Percentiles rank a stretch among this genome's conserved stretches.
Conservation (phyloP, 768 basidiomycete species). For the Hysterangium stoloniferum region DNA sequence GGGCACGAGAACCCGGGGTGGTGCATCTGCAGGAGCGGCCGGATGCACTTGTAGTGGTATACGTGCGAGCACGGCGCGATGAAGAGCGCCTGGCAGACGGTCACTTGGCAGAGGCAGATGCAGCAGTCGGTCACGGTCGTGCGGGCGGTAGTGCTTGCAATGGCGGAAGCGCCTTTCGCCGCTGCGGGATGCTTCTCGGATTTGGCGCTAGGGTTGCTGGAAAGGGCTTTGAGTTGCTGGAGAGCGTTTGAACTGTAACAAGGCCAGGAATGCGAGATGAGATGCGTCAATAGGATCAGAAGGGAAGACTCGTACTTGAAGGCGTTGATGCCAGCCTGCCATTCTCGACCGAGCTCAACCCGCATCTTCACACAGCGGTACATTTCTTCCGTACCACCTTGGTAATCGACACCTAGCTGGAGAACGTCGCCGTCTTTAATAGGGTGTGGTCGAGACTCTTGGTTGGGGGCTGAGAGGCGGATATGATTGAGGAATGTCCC, state of each 20-base stretch:
- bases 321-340: conserved; percentile 81
- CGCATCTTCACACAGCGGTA: conserved; percentile 97
- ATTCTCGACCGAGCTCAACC: conserved; percentile 83
- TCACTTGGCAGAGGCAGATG: conserved; percentile 71
- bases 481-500: conserved; percentile 97
- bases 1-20: conserved; percentile 94
- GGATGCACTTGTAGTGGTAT: conserved; percentile 95
- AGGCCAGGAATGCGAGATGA: conserved; percentile 11
- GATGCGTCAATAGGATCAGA: conserved; percentile 5
- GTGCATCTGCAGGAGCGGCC: conserved; percentile 82
- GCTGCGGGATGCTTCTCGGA: conserved; percentile 24
- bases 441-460: conserved; percentile 67
- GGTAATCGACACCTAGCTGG: conserved; percentile 95
- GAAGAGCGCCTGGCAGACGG: conserved; percentile 92
- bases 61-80: conserved; percentile 97
- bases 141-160: too few relatives aligned
- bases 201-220: conserved; percentile 19
- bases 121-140: conserved; percentile 75
- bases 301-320: conserved; percentile 63
- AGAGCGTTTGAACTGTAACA: conserved; percentile 56
- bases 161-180: conserved; percentile 16
- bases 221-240: conserved; percentile 72
- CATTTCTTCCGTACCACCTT: conserved; percentile 94
- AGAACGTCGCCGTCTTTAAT: conserved; percentile 91
- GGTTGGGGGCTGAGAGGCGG: conserved; percentile 73